Evolutionary conservation across 192 early-diverging fungal genomes (phyloP).

Genomic region (Entomortierella chlamydospora): DNA sequence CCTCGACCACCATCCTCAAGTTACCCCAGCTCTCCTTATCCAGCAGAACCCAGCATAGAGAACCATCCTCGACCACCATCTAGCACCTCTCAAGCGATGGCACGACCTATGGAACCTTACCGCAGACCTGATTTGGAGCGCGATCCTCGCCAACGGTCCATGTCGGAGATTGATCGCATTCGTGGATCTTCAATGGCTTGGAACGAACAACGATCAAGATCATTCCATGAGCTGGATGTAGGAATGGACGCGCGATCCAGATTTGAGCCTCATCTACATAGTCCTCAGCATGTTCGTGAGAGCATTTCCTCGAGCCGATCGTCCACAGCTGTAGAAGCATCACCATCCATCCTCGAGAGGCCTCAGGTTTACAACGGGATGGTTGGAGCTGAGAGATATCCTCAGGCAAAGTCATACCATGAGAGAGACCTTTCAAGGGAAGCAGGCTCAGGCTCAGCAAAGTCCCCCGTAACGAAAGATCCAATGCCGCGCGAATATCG

Average conservation of each 20-base stretch:
- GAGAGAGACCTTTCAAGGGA: slow-evolving; percentile 14
- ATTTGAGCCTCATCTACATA: slow-evolving; percentile 17
- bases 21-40: slow-evolving; percentile 24
- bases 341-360: slow-evolving; percentile 7
- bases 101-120: not conserved
- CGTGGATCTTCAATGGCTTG: slow-evolving; percentile 1
- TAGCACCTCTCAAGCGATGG: not conserved
- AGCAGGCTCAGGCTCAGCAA: not conserved
- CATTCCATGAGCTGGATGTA: slow-evolving; percentile 30
- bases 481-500: slow-evolving; percentile 13
- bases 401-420: slow-evolving; percentile 5
- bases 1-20: not conserved
- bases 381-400: slow-evolving; percentile 27
- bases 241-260: slow-evolving; percentile 10
- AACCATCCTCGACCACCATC: slow-evolving; percentile 7
- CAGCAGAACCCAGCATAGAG: slow-evolving; percentile 2
- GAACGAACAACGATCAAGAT: slow-evolving; percentile 34
- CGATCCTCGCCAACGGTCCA: slow-evolving; percentile 17
- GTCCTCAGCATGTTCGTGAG: slow-evolving; percentile 19
- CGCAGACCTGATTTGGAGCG: slow-evolving; percentile 24
- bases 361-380: slow-evolving; percentile 18
- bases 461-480: slow-evolving; percentile 8
- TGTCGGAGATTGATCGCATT: slow-evolving; percentile 29
- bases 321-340: not conserved
- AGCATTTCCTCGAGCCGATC: not conserved